Evolutionary conservation across 805 yeast genomes (phyloP).

Genomic region (Candida arabinofermentans): DNA sequence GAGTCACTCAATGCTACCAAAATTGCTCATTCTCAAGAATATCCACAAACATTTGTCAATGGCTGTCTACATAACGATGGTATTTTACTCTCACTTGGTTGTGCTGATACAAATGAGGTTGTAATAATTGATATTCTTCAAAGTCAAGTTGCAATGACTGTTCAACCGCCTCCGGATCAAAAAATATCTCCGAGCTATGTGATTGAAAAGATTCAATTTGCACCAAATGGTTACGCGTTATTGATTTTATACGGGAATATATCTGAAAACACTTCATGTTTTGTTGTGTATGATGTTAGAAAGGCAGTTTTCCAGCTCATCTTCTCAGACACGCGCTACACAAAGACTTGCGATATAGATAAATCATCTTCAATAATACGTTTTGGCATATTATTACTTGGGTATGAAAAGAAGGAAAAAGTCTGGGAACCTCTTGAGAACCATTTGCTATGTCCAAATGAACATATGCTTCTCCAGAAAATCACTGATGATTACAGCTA

Average conservation of each 20-base stretch:
- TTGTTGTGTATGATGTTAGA: conserved; percentile 2
- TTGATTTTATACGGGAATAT: conserved; percentile 7
- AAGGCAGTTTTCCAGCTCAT: conserved; percentile 5
- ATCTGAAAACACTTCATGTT: neutral
- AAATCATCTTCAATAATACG: conserved; percentile 15
- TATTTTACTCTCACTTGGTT: conserved; percentile 34
- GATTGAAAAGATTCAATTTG: conserved; percentile 42
- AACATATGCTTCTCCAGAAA: neutral
- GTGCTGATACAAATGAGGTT: conserved; percentile 28
- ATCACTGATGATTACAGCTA: conserved; percentile 3
- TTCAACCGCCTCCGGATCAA: conserved; percentile 14
- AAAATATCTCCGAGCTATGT: neutral
- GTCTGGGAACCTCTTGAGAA: conserved; percentile 12
- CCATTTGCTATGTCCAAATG: neutral
- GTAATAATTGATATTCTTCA: conserved; percentile 37
- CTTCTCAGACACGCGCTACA: neutral
- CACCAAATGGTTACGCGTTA: conserved; percentile 64
- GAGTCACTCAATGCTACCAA: neutral
- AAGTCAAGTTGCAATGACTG: conserved; percentile 33
- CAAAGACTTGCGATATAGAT: conserved; percentile 15
- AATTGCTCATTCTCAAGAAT: neutral
- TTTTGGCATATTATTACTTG: conserved; percentile 9
- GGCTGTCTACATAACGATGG: conserved; percentile 35
- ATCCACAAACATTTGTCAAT: neutral
- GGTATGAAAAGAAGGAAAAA: conserved; percentile 21